A percentile compares a stretch with the other conserved stretches of the same genome.
Evolutionary conservation across 805 yeast genomes (phyloP).

Genomic region (Candida ascalaphidarum): DNA sequence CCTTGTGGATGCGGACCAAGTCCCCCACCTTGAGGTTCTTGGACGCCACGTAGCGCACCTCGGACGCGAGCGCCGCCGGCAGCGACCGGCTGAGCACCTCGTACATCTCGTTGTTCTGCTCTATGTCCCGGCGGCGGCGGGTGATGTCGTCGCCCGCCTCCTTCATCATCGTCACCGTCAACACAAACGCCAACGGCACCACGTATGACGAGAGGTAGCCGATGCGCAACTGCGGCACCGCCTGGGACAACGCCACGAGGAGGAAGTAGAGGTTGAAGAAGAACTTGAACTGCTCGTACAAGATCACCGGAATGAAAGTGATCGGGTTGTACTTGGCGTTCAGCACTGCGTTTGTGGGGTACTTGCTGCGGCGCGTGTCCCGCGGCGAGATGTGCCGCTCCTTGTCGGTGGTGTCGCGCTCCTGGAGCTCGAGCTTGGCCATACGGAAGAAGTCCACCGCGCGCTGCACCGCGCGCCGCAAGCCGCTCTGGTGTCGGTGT

Average conservation of each 20-base stretch:
- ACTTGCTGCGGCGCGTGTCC: constrained; percentile 18
- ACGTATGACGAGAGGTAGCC: constrained; percentile 91
- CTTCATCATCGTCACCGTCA: constrained; percentile 87
- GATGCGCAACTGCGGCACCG: constrained; percentile 79
- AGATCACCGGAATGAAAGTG: constrained; percentile 78
- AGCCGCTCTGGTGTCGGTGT: constrained; percentile 4
- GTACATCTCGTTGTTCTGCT: constrained; percentile 77
- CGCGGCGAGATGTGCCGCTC: constrained; percentile 36
- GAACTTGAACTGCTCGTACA: constrained; percentile 94
- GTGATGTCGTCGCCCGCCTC: constrained; percentile 93
- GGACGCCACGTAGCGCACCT: constrained; percentile 31
- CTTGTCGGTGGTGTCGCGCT: constrained; percentile 5
- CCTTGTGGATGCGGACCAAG: constrained; percentile 68
- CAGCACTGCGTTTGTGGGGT: constrained; percentile 71
- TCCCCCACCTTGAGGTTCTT: constrained; percentile 80
- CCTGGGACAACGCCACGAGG: constrained; percentile 89
- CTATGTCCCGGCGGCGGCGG: constrained; percentile 82
- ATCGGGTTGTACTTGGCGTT: constrained; percentile 91
- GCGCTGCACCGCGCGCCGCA: constrained; percentile 4
- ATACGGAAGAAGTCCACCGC: constrained; percentile 11
- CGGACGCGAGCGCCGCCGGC: constrained; percentile 10
- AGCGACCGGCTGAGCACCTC: constrained; percentile 45
- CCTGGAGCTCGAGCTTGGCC: constrained; percentile 19
- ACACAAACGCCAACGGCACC: constrained; percentile 89
- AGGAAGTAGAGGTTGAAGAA: constrained; percentile 90